These are phyloP conservation scores for Neopestalotiopsis sp. DNA, from an alignment of 2,329 filamentous ascomycete genomes.

Conservation along the genomic window DNA sequence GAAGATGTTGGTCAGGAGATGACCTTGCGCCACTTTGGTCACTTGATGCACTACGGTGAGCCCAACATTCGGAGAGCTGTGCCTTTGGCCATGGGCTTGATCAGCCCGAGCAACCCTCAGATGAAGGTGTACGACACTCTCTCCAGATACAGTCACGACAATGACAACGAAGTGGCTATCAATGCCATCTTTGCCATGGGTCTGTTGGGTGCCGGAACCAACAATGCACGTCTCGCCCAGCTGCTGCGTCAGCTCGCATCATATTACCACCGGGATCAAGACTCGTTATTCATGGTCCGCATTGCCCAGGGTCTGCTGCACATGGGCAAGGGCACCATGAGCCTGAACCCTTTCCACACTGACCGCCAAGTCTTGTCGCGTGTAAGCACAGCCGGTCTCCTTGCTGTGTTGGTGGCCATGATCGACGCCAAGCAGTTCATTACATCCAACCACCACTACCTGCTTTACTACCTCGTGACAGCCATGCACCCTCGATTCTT, in stretches of 20 bases:
- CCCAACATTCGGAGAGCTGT: constrained; percentile 96
- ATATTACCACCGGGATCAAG: constrained; percentile 97
- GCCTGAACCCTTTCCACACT: constrained; percentile 98
- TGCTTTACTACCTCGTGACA: constrained; percentile 95
- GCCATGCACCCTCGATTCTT: constrained; percentile 98
- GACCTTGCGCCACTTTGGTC: constrained; percentile 95
- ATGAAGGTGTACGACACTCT: constrained; percentile 99
- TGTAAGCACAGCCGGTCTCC: constrained; percentile 85
- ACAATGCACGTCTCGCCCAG: constrained; percentile 96
- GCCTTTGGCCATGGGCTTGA: constrained; percentile 92
- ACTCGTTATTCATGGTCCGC: constrained; percentile 97
- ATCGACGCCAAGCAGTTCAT: constrained; percentile 92
- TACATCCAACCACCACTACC: constrained; percentile 76
- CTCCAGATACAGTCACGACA: constrained; percentile 97
- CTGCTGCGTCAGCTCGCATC: constrained; percentile 92
- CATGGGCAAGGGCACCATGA: constrained; percentile 98
- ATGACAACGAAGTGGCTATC: constrained; percentile 96
- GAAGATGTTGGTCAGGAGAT: constrained; percentile 99
- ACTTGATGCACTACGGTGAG: constrained; percentile 99
- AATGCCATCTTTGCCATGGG: constrained; percentile 99
- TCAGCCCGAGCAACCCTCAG: constrained; percentile 97
- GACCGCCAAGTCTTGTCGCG: constrained; percentile 94
- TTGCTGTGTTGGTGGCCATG: constrained; percentile 89
- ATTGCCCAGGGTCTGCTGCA: constrained; percentile 97
- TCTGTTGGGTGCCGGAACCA: constrained; percentile 92